Percentiles rank a stretch among this genome's conserved stretches.
Evolutionary conservation across 2,329 filamentous ascomycete genomes (phyloP).

Genomic region (Ramularia endophylla): DNA sequence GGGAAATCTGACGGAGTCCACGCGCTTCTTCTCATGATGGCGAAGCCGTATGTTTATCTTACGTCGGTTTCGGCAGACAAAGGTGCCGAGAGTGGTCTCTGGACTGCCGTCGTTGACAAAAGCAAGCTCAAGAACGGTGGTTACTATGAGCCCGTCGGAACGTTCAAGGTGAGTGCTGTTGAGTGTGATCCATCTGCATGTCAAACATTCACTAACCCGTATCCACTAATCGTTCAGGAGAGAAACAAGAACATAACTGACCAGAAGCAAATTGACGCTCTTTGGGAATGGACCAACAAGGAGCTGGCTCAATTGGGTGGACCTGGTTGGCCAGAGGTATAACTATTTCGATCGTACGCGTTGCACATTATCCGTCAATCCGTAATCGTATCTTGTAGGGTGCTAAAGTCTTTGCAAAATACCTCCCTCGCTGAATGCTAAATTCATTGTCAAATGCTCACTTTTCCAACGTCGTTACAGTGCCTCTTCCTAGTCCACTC

Average conservation of each 20-base stretch:
- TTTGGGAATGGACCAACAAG: constrained; percentile 29
- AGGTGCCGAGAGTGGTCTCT: constrained; percentile 21
- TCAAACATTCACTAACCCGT: no score
- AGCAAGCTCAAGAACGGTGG: constrained; percentile 19
- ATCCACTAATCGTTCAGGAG: no score
- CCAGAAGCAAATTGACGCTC: constrained; percentile 16
- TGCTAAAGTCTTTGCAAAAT: no score
- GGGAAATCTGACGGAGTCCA: constrained; percentile 10
- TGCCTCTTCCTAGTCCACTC: background rate
- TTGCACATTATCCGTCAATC: no score
- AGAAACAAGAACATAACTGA: constrained; percentile 15
- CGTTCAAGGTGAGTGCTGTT: constrained; percentile 7
- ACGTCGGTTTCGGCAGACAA: constrained; percentile 12
- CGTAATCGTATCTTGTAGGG: no score
- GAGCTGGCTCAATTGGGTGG: constrained; percentile 17
- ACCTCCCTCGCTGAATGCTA: no score
- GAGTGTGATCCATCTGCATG: no score
- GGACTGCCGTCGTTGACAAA: constrained; percentile 21
- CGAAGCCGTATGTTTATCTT: constrained; percentile 5
- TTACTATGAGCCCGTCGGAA: constrained; percentile 26
- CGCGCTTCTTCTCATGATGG: background rate
- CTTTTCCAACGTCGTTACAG: no score
- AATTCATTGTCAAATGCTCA: no score
- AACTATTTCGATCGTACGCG: background rate
- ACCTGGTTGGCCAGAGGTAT: constrained; percentile 11